Evolutionary conservation across 2,329 filamentous ascomycete genomes (phyloP).

Genomic region (Neonectria magnoliae): DNA sequence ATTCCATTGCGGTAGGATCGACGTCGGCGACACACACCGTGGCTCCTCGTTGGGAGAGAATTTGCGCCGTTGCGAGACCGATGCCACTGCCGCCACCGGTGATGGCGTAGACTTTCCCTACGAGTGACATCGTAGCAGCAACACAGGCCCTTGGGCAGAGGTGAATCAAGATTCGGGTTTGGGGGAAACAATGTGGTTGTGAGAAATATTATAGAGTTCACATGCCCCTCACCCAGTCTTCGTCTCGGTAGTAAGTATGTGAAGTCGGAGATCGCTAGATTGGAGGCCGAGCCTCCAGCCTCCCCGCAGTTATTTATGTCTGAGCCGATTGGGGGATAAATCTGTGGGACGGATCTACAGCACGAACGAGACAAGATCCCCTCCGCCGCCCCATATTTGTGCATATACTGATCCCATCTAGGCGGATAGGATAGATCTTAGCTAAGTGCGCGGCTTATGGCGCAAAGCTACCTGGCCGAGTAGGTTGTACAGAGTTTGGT

Average conservation of each 20-base stretch:
- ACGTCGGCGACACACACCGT: conserved; percentile 54
- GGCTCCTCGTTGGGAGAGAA: conserved; percentile 50
- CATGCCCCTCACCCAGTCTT: not conserved
- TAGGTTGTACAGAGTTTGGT: not conserved
- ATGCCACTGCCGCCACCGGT: conserved; percentile 57
- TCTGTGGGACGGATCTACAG: conserved; percentile 3
- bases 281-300: conserved; percentile 8
- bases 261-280: conserved; percentile 14
- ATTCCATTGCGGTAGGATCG: conserved; percentile 42
- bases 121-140: conserved; percentile 41
- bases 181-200: not conserved
- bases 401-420: not conserved
- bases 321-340: conserved; percentile 29
- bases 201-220: not conserved
- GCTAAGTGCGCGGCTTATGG: not conserved
- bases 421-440: not conserved
- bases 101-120: conserved; percentile 52
- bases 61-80: conserved; percentile 53
- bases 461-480: not conserved
- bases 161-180: not conserved
- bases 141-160: not conserved
- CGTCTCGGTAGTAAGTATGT: not conserved
- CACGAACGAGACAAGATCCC: not conserved
- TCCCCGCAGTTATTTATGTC: conserved; percentile 25
- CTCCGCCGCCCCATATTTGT: not conserved